A percentile compares a stretch with the other conserved stretches of the same genome.
phyloP scores from a whole-genome alignment of 208 protist species.

The Angomonas ambiguus region DNA sequence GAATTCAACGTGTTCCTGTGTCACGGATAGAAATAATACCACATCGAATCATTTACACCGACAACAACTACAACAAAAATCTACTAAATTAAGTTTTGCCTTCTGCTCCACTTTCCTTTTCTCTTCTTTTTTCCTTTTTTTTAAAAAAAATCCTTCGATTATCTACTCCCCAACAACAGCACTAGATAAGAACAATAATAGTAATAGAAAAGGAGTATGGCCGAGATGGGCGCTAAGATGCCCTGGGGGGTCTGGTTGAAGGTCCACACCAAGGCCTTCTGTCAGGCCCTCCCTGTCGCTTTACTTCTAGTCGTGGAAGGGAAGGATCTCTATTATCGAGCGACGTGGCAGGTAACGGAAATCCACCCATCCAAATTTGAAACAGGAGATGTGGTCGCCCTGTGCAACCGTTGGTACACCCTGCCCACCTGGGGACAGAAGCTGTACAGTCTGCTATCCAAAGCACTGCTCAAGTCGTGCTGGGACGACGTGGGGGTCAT shows the following conservation, averaged over 20 bases:
- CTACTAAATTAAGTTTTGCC: too few relatives aligned
- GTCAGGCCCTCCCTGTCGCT: slow-evolving; percentile 65
- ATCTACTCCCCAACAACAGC: not conserved
- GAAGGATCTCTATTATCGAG: slow-evolving; percentile 80
- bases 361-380: slow-evolving; percentile 42
- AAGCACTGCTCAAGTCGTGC: slow-evolving; percentile 76
- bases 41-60: too few relatives aligned
- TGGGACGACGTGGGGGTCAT: slow-evolving; percentile 89
- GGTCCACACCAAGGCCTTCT: slow-evolving; percentile 73
- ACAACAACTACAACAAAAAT: too few relatives aligned
- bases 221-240: slow-evolving; percentile 39
- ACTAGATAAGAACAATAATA: not conserved
- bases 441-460: slow-evolving; percentile 71
- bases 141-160: not conserved
- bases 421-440: slow-evolving; percentile 71
- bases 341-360: slow-evolving; percentile 61
- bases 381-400: slow-evolving; percentile 74
- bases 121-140: not conserved
- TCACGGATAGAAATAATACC: too few relatives aligned
- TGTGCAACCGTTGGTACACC: slow-evolving; percentile 89
- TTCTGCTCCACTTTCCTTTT: too few relatives aligned
- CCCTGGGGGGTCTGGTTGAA: slow-evolving; percentile 52
- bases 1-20: too few relatives aligned
- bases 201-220: slow-evolving; percentile 25
- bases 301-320: slow-evolving; percentile 75